A percentile compares a stretch with the other conserved stretches of the same genome.
Conservation (phyloP, 495 filamentous ascomycete species). For the Friedmanniomyces simplex region DNA sequence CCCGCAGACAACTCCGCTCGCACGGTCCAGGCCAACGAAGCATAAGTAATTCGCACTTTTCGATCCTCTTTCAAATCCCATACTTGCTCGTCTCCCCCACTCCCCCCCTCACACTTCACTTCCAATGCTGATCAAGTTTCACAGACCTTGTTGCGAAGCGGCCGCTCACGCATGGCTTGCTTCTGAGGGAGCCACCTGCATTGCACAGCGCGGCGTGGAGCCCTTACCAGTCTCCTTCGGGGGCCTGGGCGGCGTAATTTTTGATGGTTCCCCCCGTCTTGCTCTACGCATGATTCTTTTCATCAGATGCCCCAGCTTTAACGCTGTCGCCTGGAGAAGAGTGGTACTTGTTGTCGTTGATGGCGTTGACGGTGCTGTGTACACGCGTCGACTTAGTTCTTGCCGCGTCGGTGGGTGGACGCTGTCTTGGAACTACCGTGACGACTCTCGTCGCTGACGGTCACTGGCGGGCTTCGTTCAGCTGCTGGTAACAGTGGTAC, state of each 20-base stretch:
- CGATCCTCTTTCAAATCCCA: too few species aligned
- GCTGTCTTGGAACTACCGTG: too few species aligned
- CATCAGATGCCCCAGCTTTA: neutral
- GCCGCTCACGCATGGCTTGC: conserved; percentile 7
- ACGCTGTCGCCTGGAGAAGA: conserved; percentile 3
- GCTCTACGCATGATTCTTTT: neutral
- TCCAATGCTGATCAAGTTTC: neutral
- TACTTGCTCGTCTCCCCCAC: too few species aligned
- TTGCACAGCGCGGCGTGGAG: conserved; percentile 27
- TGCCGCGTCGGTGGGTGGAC: too few species aligned
- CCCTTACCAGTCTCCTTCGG: conserved; percentile 26
- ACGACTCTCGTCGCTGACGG: too few species aligned
- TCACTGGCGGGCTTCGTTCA: too few species aligned
- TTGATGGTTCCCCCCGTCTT: conserved; percentile 20
- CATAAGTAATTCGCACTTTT: too few species aligned
- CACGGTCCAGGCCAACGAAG: too few species aligned
- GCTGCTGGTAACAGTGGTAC: too few species aligned
- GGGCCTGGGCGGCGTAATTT: conserved; percentile 27
- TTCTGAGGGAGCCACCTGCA: conserved; percentile 19
- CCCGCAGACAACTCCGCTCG: too few species aligned
- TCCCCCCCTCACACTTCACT: too few species aligned
- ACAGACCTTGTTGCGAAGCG: conserved; percentile 3
- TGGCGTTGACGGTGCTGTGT: neutral
- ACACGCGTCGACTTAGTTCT: too few species aligned
- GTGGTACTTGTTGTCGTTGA: neutral